These are phyloP conservation scores for Collybia mongolica DNA, from an alignment of 768 basidiomycete species.

Conservation along the genomic window DNA sequence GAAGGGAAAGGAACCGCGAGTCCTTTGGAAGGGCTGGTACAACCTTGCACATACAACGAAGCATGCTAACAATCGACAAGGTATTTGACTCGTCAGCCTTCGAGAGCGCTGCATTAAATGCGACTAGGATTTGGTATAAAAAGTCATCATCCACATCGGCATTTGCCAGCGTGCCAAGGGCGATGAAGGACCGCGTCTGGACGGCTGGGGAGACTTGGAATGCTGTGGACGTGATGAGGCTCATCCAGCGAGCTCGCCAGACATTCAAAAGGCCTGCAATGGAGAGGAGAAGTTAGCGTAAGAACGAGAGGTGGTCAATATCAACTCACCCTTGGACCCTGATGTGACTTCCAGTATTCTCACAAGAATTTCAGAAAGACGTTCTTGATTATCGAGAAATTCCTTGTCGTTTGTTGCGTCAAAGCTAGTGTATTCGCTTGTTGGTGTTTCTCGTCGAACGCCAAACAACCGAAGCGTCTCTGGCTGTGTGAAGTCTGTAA, in stretches of 20 bases:
- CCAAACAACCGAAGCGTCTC: conserved; percentile 73
- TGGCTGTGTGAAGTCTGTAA: conserved; percentile 57
- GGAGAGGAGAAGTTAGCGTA: background rate
- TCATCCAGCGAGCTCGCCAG: conserved; percentile 95
- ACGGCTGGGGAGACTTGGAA: conserved; percentile 88
- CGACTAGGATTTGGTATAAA: conserved; percentile 89
- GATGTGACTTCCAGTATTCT: conserved; percentile 64
- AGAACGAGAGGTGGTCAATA: background rate
- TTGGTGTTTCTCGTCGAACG: conserved; percentile 56
- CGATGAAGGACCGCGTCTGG: conserved; percentile 86
- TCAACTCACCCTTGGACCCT: conserved; percentile 61
- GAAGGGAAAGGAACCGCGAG: conserved; percentile 68
- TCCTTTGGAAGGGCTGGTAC: conserved; percentile 66
- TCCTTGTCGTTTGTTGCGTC: conserved; percentile 56
- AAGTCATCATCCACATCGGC: conserved; percentile 91
- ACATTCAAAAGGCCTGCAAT: conserved; percentile 70
- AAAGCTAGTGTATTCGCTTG: conserved; percentile 64
- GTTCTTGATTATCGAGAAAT: conserved; percentile 64
- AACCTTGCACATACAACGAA: conserved; percentile 79
- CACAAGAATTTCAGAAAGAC: conserved; percentile 60
- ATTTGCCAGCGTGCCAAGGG: conserved; percentile 77
- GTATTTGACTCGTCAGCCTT: conserved; percentile 72
- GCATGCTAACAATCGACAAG: conserved; percentile 79
- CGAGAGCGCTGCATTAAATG: conserved; percentile 69
- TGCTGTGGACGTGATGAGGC: conserved; percentile 81